Evolutionary conservation across 192 early-diverging fungal species (phyloP).

Genomic region (Gigaspora rosea): DNA sequence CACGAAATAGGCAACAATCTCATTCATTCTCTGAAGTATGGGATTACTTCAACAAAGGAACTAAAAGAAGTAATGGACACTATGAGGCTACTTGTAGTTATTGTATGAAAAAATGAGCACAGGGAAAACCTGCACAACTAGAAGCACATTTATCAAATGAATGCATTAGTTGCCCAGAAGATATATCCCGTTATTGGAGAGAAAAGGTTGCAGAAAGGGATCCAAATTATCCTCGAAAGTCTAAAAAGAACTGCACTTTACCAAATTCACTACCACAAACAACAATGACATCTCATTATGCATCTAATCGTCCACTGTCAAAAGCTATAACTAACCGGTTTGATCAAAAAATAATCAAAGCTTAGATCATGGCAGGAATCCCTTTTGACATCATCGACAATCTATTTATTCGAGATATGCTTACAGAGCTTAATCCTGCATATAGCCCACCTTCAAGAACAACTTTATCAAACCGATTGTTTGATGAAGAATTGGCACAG

Average conservation of each 20-base stretch:
- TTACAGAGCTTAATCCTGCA: not conserved
- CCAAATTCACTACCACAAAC: too few relatives aligned
- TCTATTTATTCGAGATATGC: not conserved
- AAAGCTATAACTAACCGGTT: not conserved
- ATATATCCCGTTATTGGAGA: not conserved
- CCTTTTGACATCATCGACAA: not conserved
- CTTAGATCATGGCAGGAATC: not conserved
- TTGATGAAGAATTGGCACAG: not conserved
- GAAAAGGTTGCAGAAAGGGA: not conserved
- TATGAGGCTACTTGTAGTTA: not conserved
- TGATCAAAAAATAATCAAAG: not conserved
- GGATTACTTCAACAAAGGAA: not conserved
- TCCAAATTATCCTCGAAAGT: not conserved
- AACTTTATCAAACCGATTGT: not conserved
- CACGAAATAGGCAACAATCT: too few relatives aligned
- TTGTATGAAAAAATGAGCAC: not conserved
- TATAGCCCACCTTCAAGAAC: not conserved
- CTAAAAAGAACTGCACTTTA: too few relatives aligned
- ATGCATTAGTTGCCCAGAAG: not conserved
- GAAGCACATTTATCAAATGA: not conserved
- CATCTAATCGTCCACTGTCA: not conserved
- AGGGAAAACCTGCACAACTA: not conserved
- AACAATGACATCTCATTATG: not conserved
- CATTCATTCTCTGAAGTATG: not conserved
- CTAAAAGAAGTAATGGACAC: not conserved